Percentiles rank a stretch among this genome's conserved stretches.
phyloP scores from a whole-genome alignment of 1,284 basidiomycete species.

The Takashimella tepidaria region DNA sequence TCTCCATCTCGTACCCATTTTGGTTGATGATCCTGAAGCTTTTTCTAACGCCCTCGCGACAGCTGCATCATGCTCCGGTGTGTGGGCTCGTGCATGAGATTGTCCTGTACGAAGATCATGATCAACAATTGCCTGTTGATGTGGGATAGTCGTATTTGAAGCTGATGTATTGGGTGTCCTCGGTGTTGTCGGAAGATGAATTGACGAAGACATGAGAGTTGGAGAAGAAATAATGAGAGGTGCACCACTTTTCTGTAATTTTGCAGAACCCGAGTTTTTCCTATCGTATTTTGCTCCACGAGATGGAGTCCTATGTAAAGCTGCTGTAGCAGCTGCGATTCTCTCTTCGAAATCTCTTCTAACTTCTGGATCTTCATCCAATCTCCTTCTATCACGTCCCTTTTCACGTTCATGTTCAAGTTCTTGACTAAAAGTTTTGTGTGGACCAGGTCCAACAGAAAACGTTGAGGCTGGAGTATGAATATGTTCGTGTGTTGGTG shows the following conservation, averaged over 20 bases:
- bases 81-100: too few relatives aligned
- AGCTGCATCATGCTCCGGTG: slow-evolving; percentile 3
- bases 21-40: slow-evolving; percentile 24
- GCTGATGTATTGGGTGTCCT: slow-evolving; percentile 9
- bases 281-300: slow-evolving; percentile 5
- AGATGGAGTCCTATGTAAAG: slow-evolving; percentile 38
- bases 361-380: slow-evolving; percentile 31
- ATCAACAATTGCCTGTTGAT: too few relatives aligned
- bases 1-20: slow-evolving; percentile 34
- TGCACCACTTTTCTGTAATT: slow-evolving; percentile 11
- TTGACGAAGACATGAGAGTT: slow-evolving; percentile 34
- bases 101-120: slow-evolving; percentile 1
- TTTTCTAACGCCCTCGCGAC: slow-evolving; percentile 21
- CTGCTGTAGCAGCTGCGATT: slow-evolving; percentile 41
- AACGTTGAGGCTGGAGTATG: background rate
- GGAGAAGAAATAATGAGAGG: slow-evolving; percentile 38
- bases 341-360: slow-evolving; percentile 42
- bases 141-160: background rate
- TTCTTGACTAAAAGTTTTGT: background rate
- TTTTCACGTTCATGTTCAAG: background rate
- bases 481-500: background rate
- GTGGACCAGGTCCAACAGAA: too few relatives aligned
- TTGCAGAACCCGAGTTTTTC: slow-evolving; percentile 14
- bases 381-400: slow-evolving; percentile 4
- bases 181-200: slow-evolving; percentile 25